phyloP scores from a whole-genome alignment of 2,329 filamentous ascomycete species.

The Ceratocystis papillata region DNA sequence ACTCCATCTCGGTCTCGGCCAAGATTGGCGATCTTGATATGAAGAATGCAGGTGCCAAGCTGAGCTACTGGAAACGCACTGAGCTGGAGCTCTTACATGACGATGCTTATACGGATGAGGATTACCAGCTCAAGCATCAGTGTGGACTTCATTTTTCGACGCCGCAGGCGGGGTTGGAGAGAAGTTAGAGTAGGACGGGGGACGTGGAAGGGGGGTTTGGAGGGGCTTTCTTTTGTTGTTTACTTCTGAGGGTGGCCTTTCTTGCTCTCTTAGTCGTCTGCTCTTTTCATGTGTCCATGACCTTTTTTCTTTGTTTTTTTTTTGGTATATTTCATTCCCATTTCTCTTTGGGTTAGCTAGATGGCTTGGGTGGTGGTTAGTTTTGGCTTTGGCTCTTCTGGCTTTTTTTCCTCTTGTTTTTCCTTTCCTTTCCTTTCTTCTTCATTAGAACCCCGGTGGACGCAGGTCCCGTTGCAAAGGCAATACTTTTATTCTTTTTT shows the following conservation, averaged over 20 bases:
- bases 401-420: conserved; percentile 9
- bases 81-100: conserved; percentile 53
- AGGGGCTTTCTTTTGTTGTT: not conserved
- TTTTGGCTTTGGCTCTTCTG: not conserved
- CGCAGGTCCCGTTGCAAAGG: conserved; percentile 2
- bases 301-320: conserved; percentile 10
- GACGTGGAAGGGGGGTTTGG: not conserved
- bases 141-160: conserved; percentile 19
- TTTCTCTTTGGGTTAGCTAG: not conserved
- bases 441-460: conserved; percentile 6
- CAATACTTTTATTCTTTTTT: not conserved
- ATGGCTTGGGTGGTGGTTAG: no score
- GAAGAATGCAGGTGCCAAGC: conserved; percentile 57
- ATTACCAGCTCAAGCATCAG: conserved; percentile 20
- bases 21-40: conserved; percentile 63
- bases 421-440: not conserved
- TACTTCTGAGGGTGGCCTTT: not conserved
- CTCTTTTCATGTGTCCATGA: conserved; percentile 1
- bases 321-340: not conserved
- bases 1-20: conserved; percentile 23
- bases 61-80: conserved; percentile 54
- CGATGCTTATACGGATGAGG: conserved; percentile 53
- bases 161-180: conserved; percentile 12
- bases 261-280: not conserved
- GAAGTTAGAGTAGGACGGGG: conserved; percentile 1